Evolutionary conservation across 768 basidiomycete genomes (phyloP).

Genomic region (Russula virescens): DNA sequence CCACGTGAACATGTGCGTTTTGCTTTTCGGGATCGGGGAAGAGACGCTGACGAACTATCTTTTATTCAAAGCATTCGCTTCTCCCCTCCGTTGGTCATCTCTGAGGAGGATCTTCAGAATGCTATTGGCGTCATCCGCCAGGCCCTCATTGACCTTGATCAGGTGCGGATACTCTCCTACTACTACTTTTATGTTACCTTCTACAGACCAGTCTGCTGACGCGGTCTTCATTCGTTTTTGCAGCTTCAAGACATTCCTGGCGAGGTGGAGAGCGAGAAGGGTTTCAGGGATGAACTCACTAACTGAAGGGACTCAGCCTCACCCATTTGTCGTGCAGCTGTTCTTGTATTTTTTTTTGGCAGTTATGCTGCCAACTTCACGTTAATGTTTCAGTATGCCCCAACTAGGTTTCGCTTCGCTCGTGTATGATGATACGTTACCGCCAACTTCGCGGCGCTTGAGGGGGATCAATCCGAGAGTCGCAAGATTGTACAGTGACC

Average conservation of each 20-base stretch:
- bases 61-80: constrained; percentile 74
- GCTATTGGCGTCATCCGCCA: constrained; percentile 72
- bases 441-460: no score
- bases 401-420: no score
- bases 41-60: background rate
- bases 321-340: no score
- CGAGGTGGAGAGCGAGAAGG: constrained; percentile 55
- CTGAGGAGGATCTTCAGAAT: constrained; percentile 75
- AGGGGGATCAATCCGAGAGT: no score
- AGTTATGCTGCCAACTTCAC: no score
- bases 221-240: background rate
- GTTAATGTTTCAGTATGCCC: no score
- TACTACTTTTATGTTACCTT: constrained; percentile 13
- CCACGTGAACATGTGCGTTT: constrained; percentile 82
- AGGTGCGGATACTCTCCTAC: constrained; percentile 39
- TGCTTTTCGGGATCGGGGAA: background rate
- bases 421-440: no score
- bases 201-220: constrained; percentile 25
- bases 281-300: constrained; percentile 40
- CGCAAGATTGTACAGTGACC: no score
- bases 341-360: no score
- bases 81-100: constrained; percentile 91
- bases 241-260: constrained; percentile 61
- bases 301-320: constrained; percentile 23
- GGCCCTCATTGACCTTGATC: constrained; percentile 75